These are phyloP conservation scores for Pythium vanterpoolii DNA, from an alignment of 352 stramenopile genomes.

Conservation along the genomic window DNA sequence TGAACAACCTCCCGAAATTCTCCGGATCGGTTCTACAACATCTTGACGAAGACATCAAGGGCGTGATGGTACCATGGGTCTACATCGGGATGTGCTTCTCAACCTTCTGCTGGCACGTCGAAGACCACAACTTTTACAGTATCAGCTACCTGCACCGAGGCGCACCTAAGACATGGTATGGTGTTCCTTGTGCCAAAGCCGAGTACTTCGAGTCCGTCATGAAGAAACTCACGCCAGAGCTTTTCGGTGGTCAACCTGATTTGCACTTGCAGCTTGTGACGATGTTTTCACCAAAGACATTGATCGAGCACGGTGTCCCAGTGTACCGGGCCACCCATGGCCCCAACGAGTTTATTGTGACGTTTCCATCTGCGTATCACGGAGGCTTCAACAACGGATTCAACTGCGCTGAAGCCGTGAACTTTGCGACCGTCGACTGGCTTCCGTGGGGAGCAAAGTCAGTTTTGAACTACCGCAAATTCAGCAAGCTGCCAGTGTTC, in stretches of 20 bases:
- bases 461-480: constrained; percentile 71
- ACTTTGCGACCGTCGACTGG: constrained; percentile 90
- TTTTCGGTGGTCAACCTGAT: constrained; percentile 95
- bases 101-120: constrained; percentile 99
- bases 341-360: constrained; percentile 98
- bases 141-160: constrained; percentile 99
- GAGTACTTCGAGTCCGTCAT: constrained; percentile 90
- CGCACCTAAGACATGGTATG: constrained; percentile 98
- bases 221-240: constrained; percentile 90
- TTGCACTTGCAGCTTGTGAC: constrained; percentile 92
- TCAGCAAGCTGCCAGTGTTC: constrained; percentile 82
- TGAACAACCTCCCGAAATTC: constrained; percentile 98
- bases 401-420: constrained; percentile 90
- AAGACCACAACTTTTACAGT: constrained; percentile 99
- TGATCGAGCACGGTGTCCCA: constrained; percentile 84
- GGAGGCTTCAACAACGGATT: constrained; percentile 97
- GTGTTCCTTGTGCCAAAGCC: constrained; percentile 90
- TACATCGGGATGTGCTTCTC: constrained; percentile 99
- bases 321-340: constrained; percentile 95
- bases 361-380: constrained; percentile 98
- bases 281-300: constrained; percentile 73
- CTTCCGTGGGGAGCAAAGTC: constrained; percentile 76
- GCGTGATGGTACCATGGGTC: constrained; percentile 99
- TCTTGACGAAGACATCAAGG: constrained; percentile 96
- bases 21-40: constrained; percentile 93